Evolutionary conservation across 148 eudicot genomes (phyloP).

Genomic region (Selenicereus undatus): DNA sequence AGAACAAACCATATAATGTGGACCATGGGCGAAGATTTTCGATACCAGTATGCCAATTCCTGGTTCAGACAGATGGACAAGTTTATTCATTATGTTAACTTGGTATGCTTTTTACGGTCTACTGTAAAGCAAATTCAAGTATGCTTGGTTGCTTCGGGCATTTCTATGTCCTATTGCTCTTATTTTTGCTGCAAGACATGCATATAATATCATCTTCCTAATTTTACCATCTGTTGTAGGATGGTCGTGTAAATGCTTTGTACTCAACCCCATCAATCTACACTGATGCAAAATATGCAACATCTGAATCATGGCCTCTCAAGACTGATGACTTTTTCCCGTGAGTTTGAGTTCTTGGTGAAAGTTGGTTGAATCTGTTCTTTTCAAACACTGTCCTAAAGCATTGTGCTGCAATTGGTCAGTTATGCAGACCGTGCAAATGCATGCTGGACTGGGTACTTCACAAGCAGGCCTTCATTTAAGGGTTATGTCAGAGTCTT

Average conservation of each 20-base stretch:
- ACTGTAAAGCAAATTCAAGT: background rate
- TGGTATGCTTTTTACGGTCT: constrained; percentile 36
- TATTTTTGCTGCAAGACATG: constrained; percentile 5
- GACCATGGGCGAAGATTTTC: constrained; percentile 77
- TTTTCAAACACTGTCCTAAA: background rate
- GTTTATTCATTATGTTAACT: constrained; percentile 70
- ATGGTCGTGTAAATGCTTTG: constrained; percentile 77
- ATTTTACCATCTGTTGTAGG: constrained; percentile 36
- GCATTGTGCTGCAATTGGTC: constrained; percentile 18
- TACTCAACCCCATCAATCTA: constrained; percentile 80
- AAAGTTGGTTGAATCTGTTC: constrained; percentile 12
- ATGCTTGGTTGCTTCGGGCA: background rate
- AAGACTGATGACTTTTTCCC: constrained; percentile 77
- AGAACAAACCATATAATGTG: constrained; percentile 82
- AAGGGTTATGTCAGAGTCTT: constrained; percentile 67
- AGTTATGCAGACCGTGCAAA: constrained; percentile 72
- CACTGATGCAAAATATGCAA: constrained; percentile 64
- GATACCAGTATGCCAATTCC: constrained; percentile 75
- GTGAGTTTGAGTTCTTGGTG: constrained; percentile 36
- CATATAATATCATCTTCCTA: background rate
- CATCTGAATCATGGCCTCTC: constrained; percentile 57
- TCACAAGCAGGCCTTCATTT: constrained; percentile 73
- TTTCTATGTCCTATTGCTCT: background rate
- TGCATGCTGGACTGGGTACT: constrained; percentile 88
- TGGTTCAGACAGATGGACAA: constrained; percentile 88